Conservation (phyloP, 306 rosid species). For the Malus sylvestris region DNA sequence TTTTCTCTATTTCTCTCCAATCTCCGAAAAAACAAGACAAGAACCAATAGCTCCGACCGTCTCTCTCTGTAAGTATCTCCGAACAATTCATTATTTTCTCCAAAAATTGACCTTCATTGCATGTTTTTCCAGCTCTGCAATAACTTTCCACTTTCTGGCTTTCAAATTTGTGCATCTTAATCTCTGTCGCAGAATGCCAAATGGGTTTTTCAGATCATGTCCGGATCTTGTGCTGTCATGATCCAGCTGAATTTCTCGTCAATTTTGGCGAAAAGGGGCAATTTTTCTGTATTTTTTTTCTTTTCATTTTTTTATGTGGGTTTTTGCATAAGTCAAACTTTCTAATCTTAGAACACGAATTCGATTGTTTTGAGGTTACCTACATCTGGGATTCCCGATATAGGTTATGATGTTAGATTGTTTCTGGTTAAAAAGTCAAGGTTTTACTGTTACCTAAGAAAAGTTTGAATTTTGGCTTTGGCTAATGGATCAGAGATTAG, state of each 20-base stretch:
- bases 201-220: conserved; percentile 57
- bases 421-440: conserved; percentile 3
- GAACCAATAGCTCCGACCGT: not conserved
- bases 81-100: conserved; percentile 21
- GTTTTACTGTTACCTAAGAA: conserved; percentile 1
- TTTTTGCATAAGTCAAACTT: conserved; percentile 45
- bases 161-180: conserved; percentile 25
- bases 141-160: conserved; percentile 12
- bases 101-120: conserved; percentile 8
- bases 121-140: conserved; percentile 11
- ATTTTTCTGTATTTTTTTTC: conserved; percentile 13
- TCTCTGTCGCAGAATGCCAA: conserved; percentile 25
- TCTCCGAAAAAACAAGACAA: not conserved
- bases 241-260: conserved; percentile 34
- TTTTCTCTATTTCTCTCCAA: conserved; percentile 6
- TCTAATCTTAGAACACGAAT: conserved; percentile 14
- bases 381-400: conserved; percentile 21
- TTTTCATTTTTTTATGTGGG: conserved; percentile 5
- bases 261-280: conserved; percentile 31
- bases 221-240: conserved; percentile 62
- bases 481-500: conserved; percentile 2
- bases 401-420: not conserved
- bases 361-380: not conserved
- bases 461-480: not conserved
- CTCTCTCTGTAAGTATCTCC: conserved; percentile 24